Percentiles rank a stretch among this genome's conserved stretches.
phyloP scores from a whole-genome alignment of 495 filamentous ascomycete species.

The Alectoria sarmentosa region DNA sequence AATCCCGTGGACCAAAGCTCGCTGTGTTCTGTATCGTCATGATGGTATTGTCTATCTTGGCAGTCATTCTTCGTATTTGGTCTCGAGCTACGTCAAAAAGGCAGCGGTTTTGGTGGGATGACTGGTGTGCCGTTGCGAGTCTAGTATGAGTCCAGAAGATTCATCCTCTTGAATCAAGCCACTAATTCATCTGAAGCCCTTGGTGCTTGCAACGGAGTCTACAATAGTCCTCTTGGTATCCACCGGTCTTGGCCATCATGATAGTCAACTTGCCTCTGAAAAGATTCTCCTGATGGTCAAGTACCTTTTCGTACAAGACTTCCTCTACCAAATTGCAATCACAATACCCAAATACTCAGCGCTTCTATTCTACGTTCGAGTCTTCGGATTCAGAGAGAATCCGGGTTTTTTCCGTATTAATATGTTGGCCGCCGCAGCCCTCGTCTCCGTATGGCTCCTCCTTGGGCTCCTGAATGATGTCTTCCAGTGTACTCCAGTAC shows the following conservation, averaged over 20 bases:
- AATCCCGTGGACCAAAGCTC: background rate
- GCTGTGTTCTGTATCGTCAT: slow-evolving; percentile 4
- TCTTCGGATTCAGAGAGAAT: slow-evolving; percentile 1
- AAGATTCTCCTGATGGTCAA: background rate
- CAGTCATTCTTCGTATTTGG: slow-evolving; percentile 1
- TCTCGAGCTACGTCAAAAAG: background rate
- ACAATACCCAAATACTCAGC: slow-evolving; percentile 9
- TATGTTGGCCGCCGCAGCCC: background rate
- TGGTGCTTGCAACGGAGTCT: background rate
- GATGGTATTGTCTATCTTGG: slow-evolving; percentile 1
- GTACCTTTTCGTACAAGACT: background rate
- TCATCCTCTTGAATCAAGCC: too few species aligned
- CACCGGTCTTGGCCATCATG: background rate
- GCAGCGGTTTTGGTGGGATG: slow-evolving; percentile 12
- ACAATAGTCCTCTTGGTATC: background rate
- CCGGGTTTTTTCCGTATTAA: background rate
- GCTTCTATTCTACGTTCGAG: slow-evolving; percentile 4
- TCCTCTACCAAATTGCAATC: slow-evolving; percentile 4
- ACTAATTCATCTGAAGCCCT: background rate
- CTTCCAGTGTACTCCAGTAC: background rate
- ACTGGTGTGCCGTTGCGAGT: slow-evolving; percentile 5
- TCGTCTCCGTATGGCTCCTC: background rate
- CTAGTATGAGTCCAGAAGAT: too few species aligned
- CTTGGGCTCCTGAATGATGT: background rate
- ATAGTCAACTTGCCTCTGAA: background rate